These are phyloP conservation scores for Ceratocystis destructans DNA, from an alignment of 2,329 filamentous ascomycete genomes.

Conservation along the genomic window DNA sequence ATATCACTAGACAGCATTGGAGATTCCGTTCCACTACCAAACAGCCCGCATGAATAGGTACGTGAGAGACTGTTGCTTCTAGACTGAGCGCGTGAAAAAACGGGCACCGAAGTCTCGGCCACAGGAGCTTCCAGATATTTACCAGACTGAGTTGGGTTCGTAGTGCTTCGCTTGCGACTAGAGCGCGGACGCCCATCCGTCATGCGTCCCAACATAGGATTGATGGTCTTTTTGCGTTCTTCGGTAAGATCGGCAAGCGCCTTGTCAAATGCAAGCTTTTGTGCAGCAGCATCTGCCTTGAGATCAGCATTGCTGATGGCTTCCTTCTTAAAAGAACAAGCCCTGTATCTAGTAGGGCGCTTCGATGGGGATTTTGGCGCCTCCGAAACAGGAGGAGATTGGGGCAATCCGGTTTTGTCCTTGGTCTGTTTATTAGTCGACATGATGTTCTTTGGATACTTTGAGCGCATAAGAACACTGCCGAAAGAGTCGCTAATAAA, in stretches of 20 bases:
- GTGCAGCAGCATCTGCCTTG: not conserved
- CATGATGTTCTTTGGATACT: slow-evolving; percentile 12
- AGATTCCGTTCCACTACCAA: not conserved
- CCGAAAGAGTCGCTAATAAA: slow-evolving; percentile 15
- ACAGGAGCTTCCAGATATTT: not conserved
- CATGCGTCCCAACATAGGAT: slow-evolving; percentile 17
- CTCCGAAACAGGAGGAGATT: not conserved
- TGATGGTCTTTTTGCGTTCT: slow-evolving; percentile 17
- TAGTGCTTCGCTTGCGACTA: slow-evolving; percentile 8
- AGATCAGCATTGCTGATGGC: not conserved
- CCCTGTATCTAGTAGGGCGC: slow-evolving; percentile 10
- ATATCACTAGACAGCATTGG: not conserved
- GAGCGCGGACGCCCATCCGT: slow-evolving; percentile 10
- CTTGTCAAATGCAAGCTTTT: slow-evolving; percentile 18
- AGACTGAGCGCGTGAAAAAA: not conserved
- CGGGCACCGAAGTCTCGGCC: not conserved
- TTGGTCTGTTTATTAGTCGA: slow-evolving; percentile 3
- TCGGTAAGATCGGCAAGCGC: slow-evolving; percentile 14
- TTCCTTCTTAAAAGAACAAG: not conserved
- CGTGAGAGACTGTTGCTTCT: not conserved
- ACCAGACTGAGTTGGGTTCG: not conserved
- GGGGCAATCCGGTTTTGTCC: not conserved
- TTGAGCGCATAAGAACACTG: slow-evolving; percentile 6
- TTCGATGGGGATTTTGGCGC: not conserved
- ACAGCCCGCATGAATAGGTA: slow-evolving; percentile 8